Percentiles rank a stretch among this genome's conserved stretches.
Conservation (phyloP, 2,329 filamentous ascomycete species). For the Penicillium sp. region DNA sequence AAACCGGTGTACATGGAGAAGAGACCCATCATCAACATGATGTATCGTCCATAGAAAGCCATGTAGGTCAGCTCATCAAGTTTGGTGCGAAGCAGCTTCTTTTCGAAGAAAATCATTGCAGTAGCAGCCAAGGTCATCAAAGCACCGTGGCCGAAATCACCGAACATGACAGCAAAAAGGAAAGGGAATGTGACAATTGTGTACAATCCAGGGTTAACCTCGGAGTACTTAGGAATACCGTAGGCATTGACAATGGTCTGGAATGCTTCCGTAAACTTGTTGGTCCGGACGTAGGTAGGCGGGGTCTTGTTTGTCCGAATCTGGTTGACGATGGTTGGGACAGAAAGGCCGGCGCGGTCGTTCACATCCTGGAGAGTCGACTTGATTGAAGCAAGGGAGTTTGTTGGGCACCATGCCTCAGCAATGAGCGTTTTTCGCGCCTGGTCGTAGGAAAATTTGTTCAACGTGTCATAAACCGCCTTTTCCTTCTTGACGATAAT, state of each 20-base stretch:
- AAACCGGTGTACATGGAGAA: conserved; percentile 97
- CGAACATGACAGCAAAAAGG: conserved; percentile 99
- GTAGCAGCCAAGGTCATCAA: conserved; percentile 81
- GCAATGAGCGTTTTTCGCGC: conserved; percentile 94
- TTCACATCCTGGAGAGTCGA: conserved; percentile 95
- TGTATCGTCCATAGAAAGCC: conserved; percentile 98
- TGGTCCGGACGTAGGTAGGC: conserved; percentile 95
- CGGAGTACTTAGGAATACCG: conserved; percentile 93
- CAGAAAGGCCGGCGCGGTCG: conserved; percentile 90
- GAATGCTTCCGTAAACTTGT: conserved; percentile 97
- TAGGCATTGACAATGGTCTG: conserved; percentile 99
- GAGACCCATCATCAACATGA: conserved; percentile 95
- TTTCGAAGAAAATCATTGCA: conserved; percentile 97
- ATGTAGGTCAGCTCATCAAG: conserved; percentile 96
- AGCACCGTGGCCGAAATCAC: conserved; percentile 89
- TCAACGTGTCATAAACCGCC: conserved; percentile 91
- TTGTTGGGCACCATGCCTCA: conserved; percentile 95
- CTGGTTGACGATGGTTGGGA: conserved; percentile 97
- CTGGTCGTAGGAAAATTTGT: conserved; percentile 94
- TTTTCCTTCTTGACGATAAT: conserved; percentile 98
- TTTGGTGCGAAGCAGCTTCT: conserved; percentile 76
- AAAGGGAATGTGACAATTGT: conserved; percentile 99
- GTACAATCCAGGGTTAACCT: conserved; percentile 93
- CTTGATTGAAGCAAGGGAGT: conserved; percentile 83
- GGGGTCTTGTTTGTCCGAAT: conserved; percentile 96